A percentile compares a stretch with the other conserved stretches of the same genome.
These are phyloP conservation scores for Corinectria fuckeliana DNA, from an alignment of 2,329 filamentous ascomycete genomes.

Conservation along the genomic window DNA sequence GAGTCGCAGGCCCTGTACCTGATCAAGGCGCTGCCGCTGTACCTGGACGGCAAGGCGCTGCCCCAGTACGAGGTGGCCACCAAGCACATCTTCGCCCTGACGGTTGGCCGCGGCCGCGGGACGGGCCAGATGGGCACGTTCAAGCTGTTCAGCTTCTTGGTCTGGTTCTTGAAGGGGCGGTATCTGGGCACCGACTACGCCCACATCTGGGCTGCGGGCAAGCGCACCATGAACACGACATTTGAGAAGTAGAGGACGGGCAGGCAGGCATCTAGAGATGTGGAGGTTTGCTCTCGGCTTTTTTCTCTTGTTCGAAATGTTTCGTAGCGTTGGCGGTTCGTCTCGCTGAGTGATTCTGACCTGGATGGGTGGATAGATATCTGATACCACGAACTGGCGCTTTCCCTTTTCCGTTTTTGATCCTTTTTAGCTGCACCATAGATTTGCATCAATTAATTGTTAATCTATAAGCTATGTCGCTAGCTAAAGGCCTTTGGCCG, in stretches of 20 bases:
- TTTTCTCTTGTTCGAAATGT: neutral
- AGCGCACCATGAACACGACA: constrained; percentile 39
- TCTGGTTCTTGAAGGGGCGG: constrained; percentile 49
- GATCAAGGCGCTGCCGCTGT: constrained; percentile 43
- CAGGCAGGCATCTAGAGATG: neutral
- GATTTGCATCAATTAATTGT: constrained; percentile 1
- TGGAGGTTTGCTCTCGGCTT: neutral
- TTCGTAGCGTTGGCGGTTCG: constrained; percentile 2
- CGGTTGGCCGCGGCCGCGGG: constrained; percentile 48
- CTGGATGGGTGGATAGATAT: neutral
- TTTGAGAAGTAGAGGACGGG: constrained; percentile 41
- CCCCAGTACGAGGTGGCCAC: constrained; percentile 40
- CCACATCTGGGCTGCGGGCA: constrained; percentile 41
- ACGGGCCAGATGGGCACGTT: constrained; percentile 47
- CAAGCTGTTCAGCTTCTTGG: constrained; percentile 47
- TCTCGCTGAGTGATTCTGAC: constrained; percentile 1
- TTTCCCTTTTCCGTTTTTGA: neutral
- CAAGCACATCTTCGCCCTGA: constrained; percentile 45
- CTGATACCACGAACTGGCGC: constrained; percentile 14
- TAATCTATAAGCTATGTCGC: too few species aligned
- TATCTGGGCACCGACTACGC: constrained; percentile 46
- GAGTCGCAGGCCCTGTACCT: constrained; percentile 45
- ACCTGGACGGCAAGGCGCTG: constrained; percentile 40
- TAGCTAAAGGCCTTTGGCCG: too few species aligned
- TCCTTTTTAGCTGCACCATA: neutral